Percentiles rank a stretch among this genome's conserved stretches.
Conservation (phyloP, 805 yeast species). For the Candida chauliodis region DNA sequence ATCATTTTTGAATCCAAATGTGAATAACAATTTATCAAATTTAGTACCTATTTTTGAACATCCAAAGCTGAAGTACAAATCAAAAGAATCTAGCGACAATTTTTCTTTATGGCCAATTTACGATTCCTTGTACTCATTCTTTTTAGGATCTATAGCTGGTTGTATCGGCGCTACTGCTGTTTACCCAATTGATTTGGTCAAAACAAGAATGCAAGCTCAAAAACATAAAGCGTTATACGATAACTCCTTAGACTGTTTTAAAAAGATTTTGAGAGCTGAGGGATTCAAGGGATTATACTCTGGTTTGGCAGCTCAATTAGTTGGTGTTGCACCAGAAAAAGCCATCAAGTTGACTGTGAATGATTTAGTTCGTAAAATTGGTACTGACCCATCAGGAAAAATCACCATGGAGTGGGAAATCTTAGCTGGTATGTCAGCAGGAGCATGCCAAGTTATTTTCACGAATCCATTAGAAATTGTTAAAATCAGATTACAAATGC, state of each 20-base stretch:
- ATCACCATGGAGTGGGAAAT: constrained; percentile 63
- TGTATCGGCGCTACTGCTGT: constrained; percentile 98
- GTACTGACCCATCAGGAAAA: constrained; percentile 44
- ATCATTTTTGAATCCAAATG: constrained; percentile 56
- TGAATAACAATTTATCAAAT: constrained; percentile 32
- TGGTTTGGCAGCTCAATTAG: constrained; percentile 88
- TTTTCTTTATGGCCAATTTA: constrained; percentile 45
- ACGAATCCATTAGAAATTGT: constrained; percentile 96
- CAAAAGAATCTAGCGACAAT: constrained; percentile 30
- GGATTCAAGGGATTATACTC: constrained; percentile 85
- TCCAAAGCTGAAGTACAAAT: constrained; percentile 35
- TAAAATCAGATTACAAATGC: constrained; percentile 90
- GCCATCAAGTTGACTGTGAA: constrained; percentile 95
- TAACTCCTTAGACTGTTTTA: constrained; percentile 82
- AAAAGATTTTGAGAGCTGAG: constrained; percentile 70
- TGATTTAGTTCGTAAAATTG: constrained; percentile 75
- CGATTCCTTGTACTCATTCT: constrained; percentile 82
- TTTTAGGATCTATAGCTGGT: constrained; percentile 92
- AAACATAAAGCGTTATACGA: constrained; percentile 65
- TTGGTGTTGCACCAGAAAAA: constrained; percentile 98
- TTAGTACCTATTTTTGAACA: constrained; percentile 38
- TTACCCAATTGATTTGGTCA: constrained; percentile 93
- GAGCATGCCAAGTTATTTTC: constrained; percentile 93
- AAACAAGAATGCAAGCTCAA: constrained; percentile 97
- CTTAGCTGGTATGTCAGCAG: constrained; percentile 89